These are phyloP conservation scores for Colletotrichum filicis DNA, from an alignment of 2,329 filamentous ascomycete genomes.

Conservation along the genomic window DNA sequence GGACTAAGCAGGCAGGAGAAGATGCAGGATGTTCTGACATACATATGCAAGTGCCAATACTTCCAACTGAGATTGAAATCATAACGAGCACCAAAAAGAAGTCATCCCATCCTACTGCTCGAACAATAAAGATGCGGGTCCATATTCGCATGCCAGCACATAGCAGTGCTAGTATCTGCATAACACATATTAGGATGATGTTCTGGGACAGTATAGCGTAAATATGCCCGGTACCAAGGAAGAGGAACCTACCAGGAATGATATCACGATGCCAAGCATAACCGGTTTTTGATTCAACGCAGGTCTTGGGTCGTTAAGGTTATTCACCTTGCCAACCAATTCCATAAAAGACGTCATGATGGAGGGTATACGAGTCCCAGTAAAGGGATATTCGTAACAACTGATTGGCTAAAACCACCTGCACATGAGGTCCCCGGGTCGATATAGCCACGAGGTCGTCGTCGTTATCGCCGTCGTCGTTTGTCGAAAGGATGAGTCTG, in stretches of 20 bases:
- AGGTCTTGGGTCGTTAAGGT: conserved; percentile 31
- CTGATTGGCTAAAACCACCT: conserved; percentile 7
- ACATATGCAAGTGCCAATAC: conserved; percentile 13
- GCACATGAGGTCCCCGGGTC: not conserved
- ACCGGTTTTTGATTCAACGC: conserved; percentile 26
- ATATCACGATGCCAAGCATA: conserved; percentile 33
- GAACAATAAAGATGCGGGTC: conserved; percentile 29
- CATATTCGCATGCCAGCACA: conserved; percentile 30
- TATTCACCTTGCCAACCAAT: conserved; percentile 33
- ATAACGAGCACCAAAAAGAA: conserved; percentile 33
- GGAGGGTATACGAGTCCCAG: not conserved
- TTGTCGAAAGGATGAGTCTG: not conserved
- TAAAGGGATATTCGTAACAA: not conserved
- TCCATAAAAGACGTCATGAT: conserved; percentile 23
- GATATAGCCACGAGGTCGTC: not conserved
- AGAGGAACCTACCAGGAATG: conserved; percentile 28
- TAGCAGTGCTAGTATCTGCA: conserved; percentile 18
- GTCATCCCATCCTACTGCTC: conserved; percentile 35
- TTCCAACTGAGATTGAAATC: conserved; percentile 19
- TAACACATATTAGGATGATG: not conserved
- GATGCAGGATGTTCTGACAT: not conserved
- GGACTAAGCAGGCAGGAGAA: not conserved
- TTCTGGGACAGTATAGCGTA: not conserved
- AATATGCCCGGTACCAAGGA: not conserved
- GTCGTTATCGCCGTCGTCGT: not conserved